Evolutionary conservation across 805 yeast species (phyloP), one percentile per base, ranked within the genome.

Genomic region (Metschnikowia noctiluminum): DNA sequence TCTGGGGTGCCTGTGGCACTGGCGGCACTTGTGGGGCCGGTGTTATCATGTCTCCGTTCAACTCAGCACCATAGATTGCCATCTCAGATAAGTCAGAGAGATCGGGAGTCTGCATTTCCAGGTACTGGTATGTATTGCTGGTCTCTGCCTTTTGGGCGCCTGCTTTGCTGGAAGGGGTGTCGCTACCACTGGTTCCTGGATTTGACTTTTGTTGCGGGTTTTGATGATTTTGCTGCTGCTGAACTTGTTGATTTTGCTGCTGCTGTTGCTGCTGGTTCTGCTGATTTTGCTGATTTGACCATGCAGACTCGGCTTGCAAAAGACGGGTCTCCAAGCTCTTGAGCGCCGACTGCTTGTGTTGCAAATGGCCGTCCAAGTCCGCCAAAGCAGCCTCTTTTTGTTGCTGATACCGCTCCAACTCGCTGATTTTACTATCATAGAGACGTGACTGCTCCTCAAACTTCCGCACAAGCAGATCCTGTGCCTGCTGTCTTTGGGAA

Each of bases 41-140:
- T 21, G 21, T 21, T 21, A 21, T 21, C 21, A 21, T 21, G 21
- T 21, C 21, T 21, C 21, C 71, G 46, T 68, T 66, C 46, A 69
- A 56, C 4, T 52, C 50, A 27, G 70, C 73, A 7, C 73, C 74
- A 50, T 68, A 71, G 31, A 63, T 50, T 1, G 73, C 74, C 40
- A 71, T 66, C 48, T 68, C 68, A 3, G 71, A 57, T 30, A 68
- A 62, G 49, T 70, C 75, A n/a, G 64, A 62, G 43, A 71, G 59
- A 37, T 63, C 68, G 30, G 57, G 62, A 11, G 59, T 54, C 38
- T 52, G 56, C 49, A n/a, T 31, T 26, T 37, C 35, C 36, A 28
- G 43, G 15, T 30, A 34, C 15, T 31, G 30, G 32, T 34, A 32
- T 2, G 49, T 38, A 28, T 39, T 37, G 43, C 32, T 30, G 14